Evolutionary conservation across 164 flowering plant species (phyloP).

Genomic region (Cinnamomum micranthum): DNA sequence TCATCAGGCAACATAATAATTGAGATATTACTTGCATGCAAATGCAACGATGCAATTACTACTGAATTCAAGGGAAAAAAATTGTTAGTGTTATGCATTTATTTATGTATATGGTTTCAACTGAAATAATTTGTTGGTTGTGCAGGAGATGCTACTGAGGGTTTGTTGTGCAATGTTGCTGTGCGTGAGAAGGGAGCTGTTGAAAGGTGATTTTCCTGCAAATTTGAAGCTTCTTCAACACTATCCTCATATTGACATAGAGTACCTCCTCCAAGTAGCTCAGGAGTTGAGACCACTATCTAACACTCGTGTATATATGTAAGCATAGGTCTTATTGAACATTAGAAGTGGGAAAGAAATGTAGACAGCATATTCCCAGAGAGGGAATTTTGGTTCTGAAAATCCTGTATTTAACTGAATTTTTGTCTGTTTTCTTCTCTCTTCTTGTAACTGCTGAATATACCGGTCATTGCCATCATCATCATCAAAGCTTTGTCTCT

Average conservation of each 20-base stretch:
- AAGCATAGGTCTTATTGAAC: not conserved
- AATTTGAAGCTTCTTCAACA: conserved; percentile 65
- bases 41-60: not conserved
- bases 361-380: not conserved
- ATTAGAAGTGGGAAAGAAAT: not conserved
- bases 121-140: not conserved
- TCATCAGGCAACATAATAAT: no score
- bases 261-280: conserved; percentile 57
- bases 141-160: conserved; percentile 68
- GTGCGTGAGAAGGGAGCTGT: conserved; percentile 44
- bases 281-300: conserved; percentile 17
- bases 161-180: conserved; percentile 69
- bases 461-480: no score
- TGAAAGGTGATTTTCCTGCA: conserved; percentile 54
- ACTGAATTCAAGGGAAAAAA: not conserved
- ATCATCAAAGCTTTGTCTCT: no score
- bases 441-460: no score
- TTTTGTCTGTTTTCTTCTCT: no score
- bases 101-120: not conserved
- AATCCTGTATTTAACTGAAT: no score
- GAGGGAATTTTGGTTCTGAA: no score
- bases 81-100: not conserved
- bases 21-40: no score
- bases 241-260: conserved; percentile 55
- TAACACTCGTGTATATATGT: not conserved